Evolutionary conservation across 164 flowering plant species (phyloP), one percentile per base, ranked within the genome.

Genomic region (Kalanchoe fedtschenkoi): DNA sequence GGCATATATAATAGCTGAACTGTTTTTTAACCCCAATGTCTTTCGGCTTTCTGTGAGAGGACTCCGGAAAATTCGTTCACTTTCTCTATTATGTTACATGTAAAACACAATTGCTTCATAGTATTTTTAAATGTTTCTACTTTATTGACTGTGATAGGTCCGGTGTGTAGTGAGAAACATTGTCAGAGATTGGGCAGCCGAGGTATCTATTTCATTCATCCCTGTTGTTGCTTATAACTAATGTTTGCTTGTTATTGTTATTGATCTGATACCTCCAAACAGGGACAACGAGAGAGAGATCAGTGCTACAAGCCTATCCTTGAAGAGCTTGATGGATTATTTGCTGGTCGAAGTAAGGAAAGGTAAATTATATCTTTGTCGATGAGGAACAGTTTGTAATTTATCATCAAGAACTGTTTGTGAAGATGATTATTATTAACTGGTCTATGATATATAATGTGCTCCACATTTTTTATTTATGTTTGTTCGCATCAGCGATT

Each of bases 221-320:
- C 61, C 32, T 22, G 19, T 8, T 22, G 57, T 61, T 26, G 26
- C 10, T 55, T 8, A 61, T 66, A 10, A 37, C 22, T 61, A 21
- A 29, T 6, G 43, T 13, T 26, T 32, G 11, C 33, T 16, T 30
- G 11, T 24, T 11, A 19, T 16, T 24, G 26, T 28, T 22, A 24
- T 54, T 51, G 38, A 47, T 4, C 26, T 0, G 5, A 34, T 24
- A 38, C 29, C 43, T 53, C 56, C 56, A n/a, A 63, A 46, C 65
- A 91, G 99, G 99, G 97, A 26, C 76, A 77, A 60, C 77, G 62
- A 65, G 99, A 95, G 68, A 97, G 96, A 65, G 96, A 91, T 58
- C 87, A 91, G 68, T 91, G 96, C 76, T 95, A 84, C 70, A 85
- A 75, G 74, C 99, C 97, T 67, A 95, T 95, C 67, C 93, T 95